These are phyloP conservation scores for Betula pendula DNA, from an alignment of 306 rosid species.

Conservation along the genomic window DNA sequence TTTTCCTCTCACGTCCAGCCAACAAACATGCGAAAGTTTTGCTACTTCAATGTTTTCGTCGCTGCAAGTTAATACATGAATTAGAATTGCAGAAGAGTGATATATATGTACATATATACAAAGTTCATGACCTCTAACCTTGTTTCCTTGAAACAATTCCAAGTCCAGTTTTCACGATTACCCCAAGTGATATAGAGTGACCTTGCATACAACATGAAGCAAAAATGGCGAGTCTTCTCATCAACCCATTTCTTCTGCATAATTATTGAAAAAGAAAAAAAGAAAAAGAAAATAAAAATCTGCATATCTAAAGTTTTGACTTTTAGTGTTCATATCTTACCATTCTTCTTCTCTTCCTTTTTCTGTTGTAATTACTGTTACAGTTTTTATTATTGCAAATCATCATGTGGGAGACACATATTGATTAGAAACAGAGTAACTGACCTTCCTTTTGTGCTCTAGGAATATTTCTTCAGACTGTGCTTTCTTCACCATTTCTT, in stretches of 20 bases:
- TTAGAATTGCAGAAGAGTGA: no score
- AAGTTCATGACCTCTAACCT: background rate
- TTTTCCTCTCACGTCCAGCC: slow-evolving; percentile 20
- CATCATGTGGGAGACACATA: no score
- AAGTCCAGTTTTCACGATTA: background rate
- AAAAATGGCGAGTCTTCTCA: background rate
- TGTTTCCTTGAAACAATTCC: slow-evolving; percentile 25
- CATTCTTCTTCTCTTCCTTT: no score
- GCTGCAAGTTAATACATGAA: background rate
- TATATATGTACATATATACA: no score
- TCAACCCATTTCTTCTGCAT: slow-evolving; percentile 25
- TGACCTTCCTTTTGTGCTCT: background rate
- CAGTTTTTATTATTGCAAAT: background rate
- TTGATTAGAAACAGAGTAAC: background rate
- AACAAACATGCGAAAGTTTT: background rate
- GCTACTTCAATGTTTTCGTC: slow-evolving; percentile 25
- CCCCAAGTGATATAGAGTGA: slow-evolving; percentile 3
- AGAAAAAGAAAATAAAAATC: background rate
- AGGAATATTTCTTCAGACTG: background rate
- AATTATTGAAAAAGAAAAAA: background rate
- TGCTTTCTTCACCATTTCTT: background rate
- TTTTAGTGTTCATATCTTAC: no score
- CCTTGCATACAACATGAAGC: slow-evolving; percentile 21
- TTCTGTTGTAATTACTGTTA: no score
- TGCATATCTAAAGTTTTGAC: no score